A percentile compares a stretch with the other conserved stretches of the same genome.
Conservation (phyloP, 176 grass and related monocot genomes). For the Aegilops bicornis region DNA sequence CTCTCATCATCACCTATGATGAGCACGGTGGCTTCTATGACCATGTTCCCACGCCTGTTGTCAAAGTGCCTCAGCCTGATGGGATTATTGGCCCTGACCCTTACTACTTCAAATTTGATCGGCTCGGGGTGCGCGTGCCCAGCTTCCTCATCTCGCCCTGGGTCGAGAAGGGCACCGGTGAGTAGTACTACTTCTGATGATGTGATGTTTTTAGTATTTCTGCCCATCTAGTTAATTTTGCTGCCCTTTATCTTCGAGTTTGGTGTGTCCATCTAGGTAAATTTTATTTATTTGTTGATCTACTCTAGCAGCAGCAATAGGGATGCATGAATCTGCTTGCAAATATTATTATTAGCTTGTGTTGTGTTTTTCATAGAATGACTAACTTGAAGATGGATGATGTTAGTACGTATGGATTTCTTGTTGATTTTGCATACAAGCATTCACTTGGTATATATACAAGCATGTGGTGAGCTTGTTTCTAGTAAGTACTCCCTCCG, state of each 20-base stretch:
- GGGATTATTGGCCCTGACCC: conserved; percentile 91
- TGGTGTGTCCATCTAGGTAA: not conserved
- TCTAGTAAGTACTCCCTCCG: too few species aligned
- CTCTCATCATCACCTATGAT: conserved; percentile 80
- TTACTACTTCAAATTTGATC: conserved; percentile 95
- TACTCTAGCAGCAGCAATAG: not conserved
- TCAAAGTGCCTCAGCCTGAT: conserved; percentile 74
- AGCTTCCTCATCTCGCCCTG: conserved; percentile 80
- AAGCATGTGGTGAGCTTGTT: not conserved
- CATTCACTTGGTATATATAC: not conserved
- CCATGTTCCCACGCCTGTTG: conserved; percentile 81
- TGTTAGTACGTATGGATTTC: not conserved
- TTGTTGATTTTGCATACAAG: not conserved
- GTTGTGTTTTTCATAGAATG: not conserved
- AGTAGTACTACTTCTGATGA: not conserved
- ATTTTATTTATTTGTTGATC: not conserved
- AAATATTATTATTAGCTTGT: not conserved
- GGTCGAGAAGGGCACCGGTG: conserved; percentile 76
- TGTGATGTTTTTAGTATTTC: not conserved
- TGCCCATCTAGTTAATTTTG: not conserved
- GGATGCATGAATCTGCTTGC: not conserved
- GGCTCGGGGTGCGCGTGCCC: conserved; percentile 79
- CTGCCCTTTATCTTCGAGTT: not conserved
- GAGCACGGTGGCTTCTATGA: conserved; percentile 98
- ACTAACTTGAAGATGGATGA: not conserved